Base-by-base conservation (phyloP, 108 stramenopile species). In the Cyclotella cryptica region DNA sequence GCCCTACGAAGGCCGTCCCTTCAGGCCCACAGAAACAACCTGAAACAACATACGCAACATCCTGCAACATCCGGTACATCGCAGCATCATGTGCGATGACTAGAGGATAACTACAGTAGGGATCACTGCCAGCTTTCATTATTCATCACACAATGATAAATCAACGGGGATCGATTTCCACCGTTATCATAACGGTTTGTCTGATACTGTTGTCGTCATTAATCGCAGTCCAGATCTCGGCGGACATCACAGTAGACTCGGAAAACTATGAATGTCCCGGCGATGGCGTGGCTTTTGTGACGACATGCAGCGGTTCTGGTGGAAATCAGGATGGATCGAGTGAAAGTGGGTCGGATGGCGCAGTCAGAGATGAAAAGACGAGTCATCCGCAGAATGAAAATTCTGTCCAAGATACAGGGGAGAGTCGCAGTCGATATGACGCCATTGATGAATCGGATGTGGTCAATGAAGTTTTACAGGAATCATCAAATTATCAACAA, bases 271-370 rank as follows among this genome's bases (percentile, higher is more conserved):
- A 81, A 19, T 81, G 80, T 52, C 80, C 80, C 10, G 63, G 61
- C 44, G 55, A 63, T 43, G 72, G 66, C 28, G 74, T 68, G 19
- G 74, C 80, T 22, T 81, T 81, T 47, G 69, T 81, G 3, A 81
- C 80, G 27, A 69, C 80, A 19, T 81, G 80, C 60, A 74, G 72
- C 30, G 80, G 68, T 35, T 28, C 54, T 21, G 61, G 28, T 12
- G 42, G 8, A 18, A 15, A 22, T 39, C 7, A 26, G 35, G 18
- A 46, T 22, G 21, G 39, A 22, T 26, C 27, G 15, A 15, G 71
- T 40, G 42, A 42, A 35, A 41, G 28, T 45, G 19, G 41, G 21
- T 26, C 19, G 19, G 24, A 63, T 15, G n/a, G 18, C 5, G 22
- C 26, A 35, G 39, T 1, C 7, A 30, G 22, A 49, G 62, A 71